Percentiles rank a stretch among this genome's conserved stretches.
Evolutionary conservation across 345 rosid species (phyloP).

Genomic region (Populus deltoides): DNA sequence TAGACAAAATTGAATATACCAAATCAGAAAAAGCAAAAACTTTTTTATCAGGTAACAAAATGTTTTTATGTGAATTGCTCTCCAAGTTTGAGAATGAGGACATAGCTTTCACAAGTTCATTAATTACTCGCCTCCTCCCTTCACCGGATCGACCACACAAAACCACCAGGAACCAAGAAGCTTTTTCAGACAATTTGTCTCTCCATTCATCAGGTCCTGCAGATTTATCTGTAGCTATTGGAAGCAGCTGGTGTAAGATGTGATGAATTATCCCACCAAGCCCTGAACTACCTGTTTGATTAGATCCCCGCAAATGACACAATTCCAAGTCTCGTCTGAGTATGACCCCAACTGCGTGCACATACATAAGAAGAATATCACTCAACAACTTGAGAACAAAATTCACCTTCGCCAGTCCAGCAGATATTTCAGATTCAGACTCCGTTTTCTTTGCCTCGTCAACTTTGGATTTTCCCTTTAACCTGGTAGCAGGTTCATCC

Average conservation of each 20-base stretch:
- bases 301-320: conserved; percentile 67
- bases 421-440: conserved; percentile 74
- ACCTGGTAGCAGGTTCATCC: conserved; percentile 70
- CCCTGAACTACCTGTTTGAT: conserved; percentile 48
- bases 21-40: conserved; percentile 72
- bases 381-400: conserved; percentile 85
- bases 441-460: conserved; percentile 59
- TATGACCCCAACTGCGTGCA: conserved; percentile 80
- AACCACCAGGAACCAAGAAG: conserved; percentile 86
- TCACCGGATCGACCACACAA: conserved; percentile 87
- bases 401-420: conserved; percentile 80
- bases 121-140: conserved; percentile 79
- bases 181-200: conserved; percentile 81
- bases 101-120: conserved; percentile 81
- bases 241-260: conserved; percentile 74
- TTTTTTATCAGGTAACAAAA: conserved; percentile 71
- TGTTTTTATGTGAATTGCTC: conserved; percentile 53
- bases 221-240: conserved; percentile 62
- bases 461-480: conserved; percentile 89
- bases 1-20: conserved; percentile 76
- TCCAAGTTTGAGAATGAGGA: conserved; percentile 61
- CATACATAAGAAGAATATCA: conserved; percentile 83
- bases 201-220: conserved; percentile 89
- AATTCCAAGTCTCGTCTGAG: conserved; percentile 78
- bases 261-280: conserved; percentile 74